Evolutionary conservation across 2,329 filamentous ascomycete species (phyloP).

Genomic region (Talaromyces funiculosus): DNA sequence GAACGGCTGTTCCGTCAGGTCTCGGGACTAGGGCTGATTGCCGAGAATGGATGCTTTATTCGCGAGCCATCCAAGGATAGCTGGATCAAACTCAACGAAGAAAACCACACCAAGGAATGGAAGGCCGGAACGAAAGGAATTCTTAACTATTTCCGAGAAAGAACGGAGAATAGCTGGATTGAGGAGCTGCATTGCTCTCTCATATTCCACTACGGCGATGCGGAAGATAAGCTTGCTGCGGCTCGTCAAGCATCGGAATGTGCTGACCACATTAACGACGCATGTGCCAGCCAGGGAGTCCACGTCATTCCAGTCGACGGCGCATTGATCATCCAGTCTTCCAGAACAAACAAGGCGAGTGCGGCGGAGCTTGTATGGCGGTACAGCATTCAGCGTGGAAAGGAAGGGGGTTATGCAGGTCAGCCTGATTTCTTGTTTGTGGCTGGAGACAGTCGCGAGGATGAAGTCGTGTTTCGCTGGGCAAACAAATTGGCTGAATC

Average conservation of each 20-base stretch:
- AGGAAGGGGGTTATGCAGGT: slow-evolving; percentile 32
- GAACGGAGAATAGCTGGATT: slow-evolving; percentile 79
- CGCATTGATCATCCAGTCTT: slow-evolving; percentile 75
- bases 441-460: slow-evolving; percentile 83
- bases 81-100: slow-evolving; percentile 76
- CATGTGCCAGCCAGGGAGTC: slow-evolving; percentile 75
- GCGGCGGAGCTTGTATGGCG: slow-evolving; percentile 71
- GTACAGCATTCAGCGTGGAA: slow-evolving; percentile 54
- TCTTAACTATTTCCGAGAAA: slow-evolving; percentile 81
- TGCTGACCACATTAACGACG: slow-evolving; percentile 91
- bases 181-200: slow-evolving; percentile 89
- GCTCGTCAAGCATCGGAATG: slow-evolving; percentile 80
- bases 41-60: slow-evolving; percentile 90
- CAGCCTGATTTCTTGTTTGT: slow-evolving; percentile 79
- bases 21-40: slow-evolving; percentile 79
- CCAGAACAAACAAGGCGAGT: slow-evolving; percentile 81
- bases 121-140: slow-evolving; percentile 78
- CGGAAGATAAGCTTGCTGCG: slow-evolving; percentile 70
- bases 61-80: slow-evolving; percentile 61
- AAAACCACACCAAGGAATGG: slow-evolving; percentile 66
- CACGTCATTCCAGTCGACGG: slow-evolving; percentile 77
- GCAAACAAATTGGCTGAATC: slow-evolving; percentile 67
- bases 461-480: slow-evolving; percentile 92
- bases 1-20: slow-evolving; percentile 80
- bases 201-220: slow-evolving; percentile 82